These are phyloP conservation scores for Dianthus caryophyllus DNA, from an alignment of 148 eudicot species.

Conservation along the genomic window DNA sequence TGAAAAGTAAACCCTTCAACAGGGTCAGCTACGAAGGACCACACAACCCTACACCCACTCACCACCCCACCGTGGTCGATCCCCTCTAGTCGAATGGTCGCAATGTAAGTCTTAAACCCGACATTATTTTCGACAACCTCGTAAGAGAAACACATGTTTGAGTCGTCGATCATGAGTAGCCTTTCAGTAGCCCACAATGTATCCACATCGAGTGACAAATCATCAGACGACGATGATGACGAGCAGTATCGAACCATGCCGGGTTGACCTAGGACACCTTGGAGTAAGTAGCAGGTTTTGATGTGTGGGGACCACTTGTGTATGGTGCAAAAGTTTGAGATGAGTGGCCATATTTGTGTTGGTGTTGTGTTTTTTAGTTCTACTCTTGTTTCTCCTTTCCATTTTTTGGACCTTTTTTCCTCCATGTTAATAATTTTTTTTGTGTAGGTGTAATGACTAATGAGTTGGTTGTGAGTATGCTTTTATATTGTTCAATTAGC, in stretches of 20 bases:
- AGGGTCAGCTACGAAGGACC: conserved; percentile 44
- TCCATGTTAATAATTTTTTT: conserved; percentile 10
- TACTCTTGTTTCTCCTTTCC: conserved; percentile 55
- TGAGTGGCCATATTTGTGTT: conserved; percentile 51
- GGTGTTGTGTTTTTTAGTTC: conserved; percentile 27
- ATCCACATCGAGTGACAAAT: too few species aligned
- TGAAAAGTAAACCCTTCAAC: conserved; percentile 26
- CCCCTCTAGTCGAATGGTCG: conserved; percentile 25
- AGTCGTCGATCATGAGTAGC: conserved; percentile 31
- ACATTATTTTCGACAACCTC: conserved; percentile 32
- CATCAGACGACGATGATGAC: too few species aligned
- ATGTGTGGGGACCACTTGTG: conserved; percentile 42
- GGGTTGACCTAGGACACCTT: conserved; percentile 32
- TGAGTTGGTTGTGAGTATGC: too few species aligned
- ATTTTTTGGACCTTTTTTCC: conserved; percentile 26
- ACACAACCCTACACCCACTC: conserved; percentile 31
- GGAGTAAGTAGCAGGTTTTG: conserved; percentile 35
- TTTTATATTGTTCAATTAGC: too few species aligned
- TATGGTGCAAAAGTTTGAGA: conserved; percentile 44
- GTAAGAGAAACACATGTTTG: conserved; percentile 29
- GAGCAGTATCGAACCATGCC: conserved; percentile 44
- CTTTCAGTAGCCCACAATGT: conserved; percentile 41
- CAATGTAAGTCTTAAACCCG: conserved; percentile 31
- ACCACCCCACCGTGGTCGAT: conserved; percentile 11
- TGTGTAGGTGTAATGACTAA: too few species aligned